A percentile compares a stretch with the other conserved stretches of the same genome.
Conservation (phyloP, 1,284 basidiomycete species). For the Sporisorium scitamineum region DNA sequence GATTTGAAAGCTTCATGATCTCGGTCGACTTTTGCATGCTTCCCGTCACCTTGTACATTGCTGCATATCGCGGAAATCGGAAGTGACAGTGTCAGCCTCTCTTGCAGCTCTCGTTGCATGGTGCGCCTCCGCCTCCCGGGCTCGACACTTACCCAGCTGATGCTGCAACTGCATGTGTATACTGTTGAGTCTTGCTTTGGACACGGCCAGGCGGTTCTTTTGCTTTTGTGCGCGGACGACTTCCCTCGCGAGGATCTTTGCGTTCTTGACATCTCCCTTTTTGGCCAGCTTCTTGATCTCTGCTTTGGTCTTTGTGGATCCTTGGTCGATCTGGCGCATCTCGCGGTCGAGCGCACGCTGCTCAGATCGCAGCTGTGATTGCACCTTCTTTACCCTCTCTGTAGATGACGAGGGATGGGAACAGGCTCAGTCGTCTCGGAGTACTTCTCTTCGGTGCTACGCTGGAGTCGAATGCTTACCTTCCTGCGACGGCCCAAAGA, state of each 20-base stretch:
- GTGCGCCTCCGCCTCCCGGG: background rate
- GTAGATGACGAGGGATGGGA: background rate
- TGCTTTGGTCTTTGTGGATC: conserved; percentile 82
- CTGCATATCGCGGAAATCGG: conserved; percentile 72
- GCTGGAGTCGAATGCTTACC: conserved; percentile 71
- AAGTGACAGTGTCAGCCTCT: background rate
- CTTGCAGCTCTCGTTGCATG: background rate
- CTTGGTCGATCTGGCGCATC: conserved; percentile 79
- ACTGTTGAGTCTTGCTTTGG: conserved; percentile 91
- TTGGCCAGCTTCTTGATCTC: conserved; percentile 89
- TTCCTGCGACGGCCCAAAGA: conserved; percentile 94
- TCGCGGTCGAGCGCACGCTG: conserved; percentile 64
- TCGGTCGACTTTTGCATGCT: conserved; percentile 96
- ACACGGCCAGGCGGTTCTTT: conserved; percentile 88
- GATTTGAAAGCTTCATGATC: conserved; percentile 97
- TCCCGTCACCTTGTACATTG: conserved; percentile 97
- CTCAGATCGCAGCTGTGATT: conserved; percentile 62
- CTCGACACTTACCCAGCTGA: conserved; percentile 81
- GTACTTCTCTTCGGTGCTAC: background rate
- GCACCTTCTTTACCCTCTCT: conserved; percentile 62
- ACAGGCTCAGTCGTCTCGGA: background rate
- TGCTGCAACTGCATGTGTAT: conserved; percentile 91
- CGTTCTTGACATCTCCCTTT: conserved; percentile 92
- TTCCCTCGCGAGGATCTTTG: conserved; percentile 89
- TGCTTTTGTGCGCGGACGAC: conserved; percentile 96